These are phyloP conservation scores for Aspergillus incahuasiensis DNA, from an alignment of 495 filamentous ascomycete species.

Conservation along the genomic window DNA sequence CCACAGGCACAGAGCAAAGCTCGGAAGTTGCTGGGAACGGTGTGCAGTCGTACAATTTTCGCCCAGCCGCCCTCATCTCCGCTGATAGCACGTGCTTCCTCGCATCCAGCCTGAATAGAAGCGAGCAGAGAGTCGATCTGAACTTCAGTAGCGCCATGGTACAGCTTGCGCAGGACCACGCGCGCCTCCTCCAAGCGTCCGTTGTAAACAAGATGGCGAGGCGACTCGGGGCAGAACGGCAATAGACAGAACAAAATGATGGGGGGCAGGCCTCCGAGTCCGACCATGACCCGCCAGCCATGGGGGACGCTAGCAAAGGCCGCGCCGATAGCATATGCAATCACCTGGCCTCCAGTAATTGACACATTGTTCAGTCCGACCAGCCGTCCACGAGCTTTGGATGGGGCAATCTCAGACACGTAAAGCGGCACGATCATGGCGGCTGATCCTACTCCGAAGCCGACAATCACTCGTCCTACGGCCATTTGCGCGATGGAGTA, in stretches of 20 bases:
- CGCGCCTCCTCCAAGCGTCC: constrained; percentile 36
- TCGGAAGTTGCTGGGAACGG: constrained; percentile 43
- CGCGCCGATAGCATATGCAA: constrained; percentile 50
- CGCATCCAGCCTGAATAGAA: constrained; percentile 31
- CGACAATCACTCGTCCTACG: constrained; percentile 47
- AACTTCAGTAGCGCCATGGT: constrained; percentile 28
- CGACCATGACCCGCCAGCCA: constrained; percentile 53
- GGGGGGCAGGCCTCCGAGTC: constrained; percentile 47
- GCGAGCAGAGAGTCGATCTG: constrained; percentile 38
- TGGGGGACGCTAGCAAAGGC: constrained; percentile 43
- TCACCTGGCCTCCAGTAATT: constrained; percentile 51
- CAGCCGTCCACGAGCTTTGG: constrained; percentile 50
- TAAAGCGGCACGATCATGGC: constrained; percentile 47
- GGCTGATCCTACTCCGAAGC: constrained; percentile 52
- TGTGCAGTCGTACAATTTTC: constrained; percentile 44
- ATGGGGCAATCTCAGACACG: constrained; percentile 46
- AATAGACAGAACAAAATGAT: constrained; percentile 40
- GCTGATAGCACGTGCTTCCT: constrained; percentile 33
- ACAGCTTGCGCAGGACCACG: constrained; percentile 35
- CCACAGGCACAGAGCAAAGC: constrained; percentile 48
- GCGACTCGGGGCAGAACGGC: constrained; percentile 49
- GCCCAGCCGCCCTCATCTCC: constrained; percentile 29
- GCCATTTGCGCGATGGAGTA: constrained; percentile 48
- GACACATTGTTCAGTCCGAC: constrained; percentile 55
- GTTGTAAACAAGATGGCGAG: constrained; percentile 48